Conservation (phyloP, 352 stramenopile species). For the Pythium angustatum region DNA sequence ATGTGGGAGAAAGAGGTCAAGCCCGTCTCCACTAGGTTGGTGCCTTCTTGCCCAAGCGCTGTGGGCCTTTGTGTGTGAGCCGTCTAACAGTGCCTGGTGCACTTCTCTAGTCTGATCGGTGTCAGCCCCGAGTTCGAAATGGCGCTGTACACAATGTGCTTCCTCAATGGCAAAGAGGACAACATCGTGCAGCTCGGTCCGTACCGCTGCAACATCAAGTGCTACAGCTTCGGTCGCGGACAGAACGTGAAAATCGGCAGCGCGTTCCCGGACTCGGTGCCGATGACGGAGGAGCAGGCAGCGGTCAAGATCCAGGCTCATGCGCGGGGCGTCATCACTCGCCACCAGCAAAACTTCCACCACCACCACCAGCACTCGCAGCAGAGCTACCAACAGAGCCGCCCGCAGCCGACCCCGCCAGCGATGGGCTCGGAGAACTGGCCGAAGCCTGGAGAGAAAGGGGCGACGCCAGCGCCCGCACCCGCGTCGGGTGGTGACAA, state of each 20-base stretch:
- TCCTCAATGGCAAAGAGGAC: constrained; percentile 89
- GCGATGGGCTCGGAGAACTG: constrained; percentile 11
- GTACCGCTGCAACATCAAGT: constrained; percentile 91
- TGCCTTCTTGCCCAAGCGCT: not conserved
- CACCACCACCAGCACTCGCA: constrained; percentile 7
- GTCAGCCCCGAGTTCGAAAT: constrained; percentile 96
- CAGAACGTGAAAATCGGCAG: constrained; percentile 79
- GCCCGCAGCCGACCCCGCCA: constrained; percentile 1
- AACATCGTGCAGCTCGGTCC: constrained; percentile 85
- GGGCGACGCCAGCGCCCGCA: not conserved
- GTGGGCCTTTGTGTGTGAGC: not conserved
- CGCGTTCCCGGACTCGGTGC: constrained; percentile 75
- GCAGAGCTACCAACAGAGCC: not conserved
- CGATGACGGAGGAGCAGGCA: constrained; percentile 68
- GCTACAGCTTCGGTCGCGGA: constrained; percentile 78
- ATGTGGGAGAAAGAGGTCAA: constrained; percentile 89
- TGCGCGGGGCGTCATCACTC: constrained; percentile 47
- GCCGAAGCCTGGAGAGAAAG: constrained; percentile 8
- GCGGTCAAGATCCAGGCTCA: constrained; percentile 76
- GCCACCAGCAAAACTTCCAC: constrained; percentile 20
- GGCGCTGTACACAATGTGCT: constrained; percentile 96
- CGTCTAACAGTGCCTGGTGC: no score
- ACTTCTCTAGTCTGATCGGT: constrained; percentile 79
- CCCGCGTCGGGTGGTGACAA: constrained; percentile 28
- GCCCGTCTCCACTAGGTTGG: constrained; percentile 88